Evolutionary conservation across 805 yeast species (phyloP).

Genomic region (Kregervanrija pseudodelftensis): DNA sequence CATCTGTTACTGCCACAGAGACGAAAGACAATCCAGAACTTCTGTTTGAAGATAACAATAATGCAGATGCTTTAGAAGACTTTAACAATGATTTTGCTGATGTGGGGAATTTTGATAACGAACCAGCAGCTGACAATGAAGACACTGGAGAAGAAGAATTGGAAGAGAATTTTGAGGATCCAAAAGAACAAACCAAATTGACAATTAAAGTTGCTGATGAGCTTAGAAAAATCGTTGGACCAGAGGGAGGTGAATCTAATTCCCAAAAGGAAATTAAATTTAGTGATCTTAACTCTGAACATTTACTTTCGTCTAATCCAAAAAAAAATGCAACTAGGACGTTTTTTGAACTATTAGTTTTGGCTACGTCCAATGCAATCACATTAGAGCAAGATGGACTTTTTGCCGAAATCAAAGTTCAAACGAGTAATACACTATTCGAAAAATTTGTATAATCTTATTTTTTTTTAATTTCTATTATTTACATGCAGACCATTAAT

Average conservation of each 20-base stretch:
- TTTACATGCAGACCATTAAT: neutral
- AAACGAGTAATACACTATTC: conserved; percentile 13
- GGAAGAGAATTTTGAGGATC: conserved; percentile 12
- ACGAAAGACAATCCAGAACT: conserved; percentile 12
- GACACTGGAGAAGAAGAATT: conserved; percentile 12
- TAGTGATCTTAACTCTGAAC: conserved; percentile 26
- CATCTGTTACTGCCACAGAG: conserved; percentile 17
- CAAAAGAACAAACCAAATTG: conserved; percentile 31
- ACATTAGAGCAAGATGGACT: conserved; percentile 50
- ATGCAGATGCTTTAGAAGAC: conserved; percentile 12
- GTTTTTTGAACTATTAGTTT: conserved; percentile 75
- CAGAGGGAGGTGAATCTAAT: neutral
- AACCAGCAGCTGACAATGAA: conserved; percentile 9
- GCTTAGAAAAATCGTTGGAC: conserved; percentile 24
- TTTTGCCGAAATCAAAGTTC: conserved; percentile 54
- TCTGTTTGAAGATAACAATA: conserved; percentile 9
- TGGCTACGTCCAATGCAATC: conserved; percentile 72
- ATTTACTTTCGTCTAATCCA: conserved; percentile 32
- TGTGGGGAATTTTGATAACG: conserved; percentile 13
- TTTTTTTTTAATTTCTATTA: neutral
- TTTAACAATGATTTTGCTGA: conserved; percentile 15
- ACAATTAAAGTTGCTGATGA: conserved; percentile 48
- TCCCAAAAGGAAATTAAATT: conserved; percentile 34
- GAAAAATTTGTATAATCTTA: conserved; percentile 13
- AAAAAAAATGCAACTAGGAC: conserved; percentile 60